phyloP scores from a whole-genome alignment of 148 eudicot species.

The Silene uniflora region DNA sequence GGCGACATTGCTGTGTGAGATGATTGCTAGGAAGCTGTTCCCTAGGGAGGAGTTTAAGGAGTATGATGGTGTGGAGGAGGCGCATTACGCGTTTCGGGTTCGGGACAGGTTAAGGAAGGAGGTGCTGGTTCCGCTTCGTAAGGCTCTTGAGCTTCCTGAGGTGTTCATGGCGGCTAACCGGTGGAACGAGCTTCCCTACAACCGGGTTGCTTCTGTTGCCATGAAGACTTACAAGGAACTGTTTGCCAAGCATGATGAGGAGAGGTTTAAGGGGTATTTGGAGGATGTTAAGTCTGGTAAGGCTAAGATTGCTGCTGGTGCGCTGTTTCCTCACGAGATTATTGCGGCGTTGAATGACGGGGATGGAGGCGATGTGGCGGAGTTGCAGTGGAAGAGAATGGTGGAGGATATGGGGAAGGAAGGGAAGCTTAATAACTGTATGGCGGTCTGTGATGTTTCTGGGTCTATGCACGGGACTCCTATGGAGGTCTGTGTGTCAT shows the following conservation, averaged over 20 bases:
- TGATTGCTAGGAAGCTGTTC: conserved; percentile 21
- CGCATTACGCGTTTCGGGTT: conserved; percentile 25
- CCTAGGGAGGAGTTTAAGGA: conserved; percentile 1
- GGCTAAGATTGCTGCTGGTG: conserved; percentile 26
- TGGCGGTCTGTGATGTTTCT: conserved; percentile 19
- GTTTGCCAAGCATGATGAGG: conserved; percentile 14
- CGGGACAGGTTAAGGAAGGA: conserved; percentile 25
- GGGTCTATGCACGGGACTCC: conserved; percentile 19
- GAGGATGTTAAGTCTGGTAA: conserved; percentile 18
- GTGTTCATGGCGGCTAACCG: conserved; percentile 15
- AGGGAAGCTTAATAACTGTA: conserved; percentile 13
- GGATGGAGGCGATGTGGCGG: conserved; percentile 18
- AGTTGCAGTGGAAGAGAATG: conserved; percentile 1
- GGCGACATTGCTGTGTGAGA: conserved; percentile 22
- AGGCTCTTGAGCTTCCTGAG: conserved; percentile 21
- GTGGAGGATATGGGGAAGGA: conserved; percentile 7
- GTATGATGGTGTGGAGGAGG: conserved; percentile 17
- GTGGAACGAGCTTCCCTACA: conserved; percentile 22
- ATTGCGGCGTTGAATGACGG: background rate
- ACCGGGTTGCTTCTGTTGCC: conserved; percentile 23
- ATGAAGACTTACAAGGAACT: conserved; percentile 24
- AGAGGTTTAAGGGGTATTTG: conserved; percentile 13
- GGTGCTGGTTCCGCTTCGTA: background rate
- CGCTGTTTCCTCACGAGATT: conserved; percentile 25
- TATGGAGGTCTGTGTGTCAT: conserved; percentile 22